Percentiles rank a stretch among this genome's conserved stretches.
Conservation (phyloP, 805 yeast genomes). For the Candida qinlingensis region DNA sequence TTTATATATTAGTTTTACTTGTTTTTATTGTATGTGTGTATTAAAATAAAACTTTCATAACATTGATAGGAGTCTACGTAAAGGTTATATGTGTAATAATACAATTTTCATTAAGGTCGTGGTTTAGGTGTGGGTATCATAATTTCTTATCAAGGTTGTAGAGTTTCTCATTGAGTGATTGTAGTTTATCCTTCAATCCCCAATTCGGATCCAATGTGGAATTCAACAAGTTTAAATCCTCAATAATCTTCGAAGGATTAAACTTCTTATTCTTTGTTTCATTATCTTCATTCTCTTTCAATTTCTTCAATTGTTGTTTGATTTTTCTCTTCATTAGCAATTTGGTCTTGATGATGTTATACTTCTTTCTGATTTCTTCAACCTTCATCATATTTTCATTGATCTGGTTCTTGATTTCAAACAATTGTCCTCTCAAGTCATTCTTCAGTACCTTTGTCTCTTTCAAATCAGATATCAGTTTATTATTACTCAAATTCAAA, state of each 20-base stretch:
- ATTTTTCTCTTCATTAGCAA: slow-evolving; percentile 16
- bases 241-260: slow-evolving; percentile 7
- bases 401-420: slow-evolving; percentile 25
- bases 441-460: slow-evolving; percentile 27
- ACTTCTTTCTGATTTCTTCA: slow-evolving; percentile 23
- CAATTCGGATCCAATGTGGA: slow-evolving; percentile 23
- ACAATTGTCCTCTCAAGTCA: slow-evolving; percentile 26
- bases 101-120: too few species aligned
- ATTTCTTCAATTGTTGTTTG: slow-evolving; percentile 8
- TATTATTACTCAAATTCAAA: slow-evolving; percentile 30
- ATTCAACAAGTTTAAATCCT: slow-evolving; percentile 26
- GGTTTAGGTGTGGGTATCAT: background rate
- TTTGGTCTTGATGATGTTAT: slow-evolving; percentile 19
- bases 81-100: too few species aligned
- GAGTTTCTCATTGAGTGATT: slow-evolving; percentile 10
- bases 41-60: too few species aligned
- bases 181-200: slow-evolving; percentile 16
- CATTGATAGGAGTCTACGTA: too few species aligned
- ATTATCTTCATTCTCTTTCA: background rate
- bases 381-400: slow-evolving; percentile 19
- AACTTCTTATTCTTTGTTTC: background rate
- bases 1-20: too few species aligned
- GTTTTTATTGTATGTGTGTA: too few species aligned
- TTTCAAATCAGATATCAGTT: slow-evolving; percentile 26
- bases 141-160: slow-evolving; percentile 4